Evolutionary conservation across 129 eudicot genomes (phyloP).

Genomic region (Scalesia atractyloides): DNA sequence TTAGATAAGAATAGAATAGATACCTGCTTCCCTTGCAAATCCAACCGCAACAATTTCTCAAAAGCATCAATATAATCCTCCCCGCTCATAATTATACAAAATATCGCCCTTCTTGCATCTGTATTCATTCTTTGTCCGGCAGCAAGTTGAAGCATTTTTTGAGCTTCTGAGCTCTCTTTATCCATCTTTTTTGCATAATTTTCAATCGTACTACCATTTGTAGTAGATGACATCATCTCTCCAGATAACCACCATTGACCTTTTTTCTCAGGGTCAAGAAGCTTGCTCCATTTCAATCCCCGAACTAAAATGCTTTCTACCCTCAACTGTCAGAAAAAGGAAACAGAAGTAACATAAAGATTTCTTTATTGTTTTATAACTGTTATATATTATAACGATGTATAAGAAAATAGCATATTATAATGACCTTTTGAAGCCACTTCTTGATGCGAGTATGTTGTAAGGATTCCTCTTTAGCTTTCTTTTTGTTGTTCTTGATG

Average conservation of each 20-base stretch:
- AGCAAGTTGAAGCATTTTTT: slow-evolving; percentile 87
- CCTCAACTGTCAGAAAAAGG: slow-evolving; percentile 49
- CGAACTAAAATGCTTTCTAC: slow-evolving; percentile 63
- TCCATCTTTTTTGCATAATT: slow-evolving; percentile 69
- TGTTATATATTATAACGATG: not conserved
- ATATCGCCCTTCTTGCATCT: slow-evolving; percentile 83
- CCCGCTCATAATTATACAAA: slow-evolving; percentile 87
- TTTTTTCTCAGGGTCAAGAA: slow-evolving; percentile 80
- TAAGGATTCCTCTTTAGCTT: slow-evolving; percentile 66
- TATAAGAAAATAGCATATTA: not conserved
- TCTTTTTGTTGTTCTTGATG: slow-evolving; percentile 83
- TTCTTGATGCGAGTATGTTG: slow-evolving; percentile 80
- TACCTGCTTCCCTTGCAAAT: slow-evolving; percentile 91
- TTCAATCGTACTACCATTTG: slow-evolving; percentile 32
- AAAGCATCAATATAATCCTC: slow-evolving; percentile 88
- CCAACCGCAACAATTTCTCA: slow-evolving; percentile 77
- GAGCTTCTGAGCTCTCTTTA: slow-evolving; percentile 67
- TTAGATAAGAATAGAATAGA: not conserved
- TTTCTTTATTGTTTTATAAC: not conserved
- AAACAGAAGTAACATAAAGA: not conserved
- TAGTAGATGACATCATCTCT: slow-evolving; percentile 39
- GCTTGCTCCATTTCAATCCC: slow-evolving; percentile 86
- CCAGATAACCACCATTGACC: slow-evolving; percentile 95
- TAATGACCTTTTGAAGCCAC: no score
- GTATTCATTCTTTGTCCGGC: slow-evolving; percentile 89